Evolutionary conservation across 1,284 basidiomycete genomes (phyloP), one percentile per base, ranked within the genome.

Genomic region (Neolentinus lepideus): DNA sequence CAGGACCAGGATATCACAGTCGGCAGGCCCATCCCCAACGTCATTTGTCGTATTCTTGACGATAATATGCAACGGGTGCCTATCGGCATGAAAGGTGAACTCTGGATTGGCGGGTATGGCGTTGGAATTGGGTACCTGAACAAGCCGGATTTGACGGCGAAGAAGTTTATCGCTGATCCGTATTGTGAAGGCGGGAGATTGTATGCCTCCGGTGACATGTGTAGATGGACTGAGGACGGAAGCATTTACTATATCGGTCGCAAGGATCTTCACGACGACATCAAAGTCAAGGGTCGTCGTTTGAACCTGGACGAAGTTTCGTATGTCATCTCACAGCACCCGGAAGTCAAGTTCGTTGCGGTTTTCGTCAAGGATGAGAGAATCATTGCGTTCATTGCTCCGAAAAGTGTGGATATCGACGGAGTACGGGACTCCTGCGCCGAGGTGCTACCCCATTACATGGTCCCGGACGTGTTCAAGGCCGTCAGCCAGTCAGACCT

Each of bases 21-120:
- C 47, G 81, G 80, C n/a, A 71, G 67, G 50, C 81, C 81, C 3
- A 79, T 76, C 1, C 80, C 80, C 3, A 84, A 84, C 63, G 83
- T 79, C 62, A 80, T 71, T 26, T 78, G 82, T 10, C 83, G 83
- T 62, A 67, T 83, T 33, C 67, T 83, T 25, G 77, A 80, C 61
- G 77, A 81, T 46, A 66, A 76, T 54, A 71, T 77, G 67, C 61
- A 71, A 51, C 78, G 80, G 3, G 62, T 78, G 1, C 76, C 79
- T 4, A 79, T 83, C 51, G 81, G 81, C 31, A 68, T 76, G 51
- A 62, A 71, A 24, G 81, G 81, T 29, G 63, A 81, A 31, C 81
- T 83, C 78, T 83, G 80, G 80, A 81, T 77, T 33, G 80, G 81
- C 48, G 81, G 81, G 47, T 73, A 69, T 21, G 77, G 81, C 29